Conservation (phyloP, 2,329 filamentous ascomycete species). For the Ophiocordyceps polyrhachis-furcata region DNA sequence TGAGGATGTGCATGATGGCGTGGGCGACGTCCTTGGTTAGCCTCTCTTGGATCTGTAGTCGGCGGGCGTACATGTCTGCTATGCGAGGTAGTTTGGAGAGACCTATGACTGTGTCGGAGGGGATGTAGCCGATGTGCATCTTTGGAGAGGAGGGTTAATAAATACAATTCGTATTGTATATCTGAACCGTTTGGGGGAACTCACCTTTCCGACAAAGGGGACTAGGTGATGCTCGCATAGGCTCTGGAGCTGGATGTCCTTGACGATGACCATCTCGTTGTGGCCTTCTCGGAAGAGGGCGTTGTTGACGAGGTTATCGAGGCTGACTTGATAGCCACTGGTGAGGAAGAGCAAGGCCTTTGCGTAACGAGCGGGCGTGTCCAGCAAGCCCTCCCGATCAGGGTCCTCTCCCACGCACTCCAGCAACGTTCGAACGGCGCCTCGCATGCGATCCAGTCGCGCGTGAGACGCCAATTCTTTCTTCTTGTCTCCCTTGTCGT, state of each 20-base stretch:
- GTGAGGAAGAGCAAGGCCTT: slow-evolving; percentile 94
- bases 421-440: slow-evolving; percentile 45
- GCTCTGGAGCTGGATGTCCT: slow-evolving; percentile 89
- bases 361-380: slow-evolving; percentile 70
- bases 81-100: slow-evolving; percentile 91
- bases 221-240: slow-evolving; percentile 96
- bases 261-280: slow-evolving; percentile 93
- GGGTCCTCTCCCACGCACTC: slow-evolving; percentile 54
- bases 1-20: slow-evolving; percentile 79
- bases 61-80: slow-evolving; percentile 87
- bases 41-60: slow-evolving; percentile 89
- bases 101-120: slow-evolving; percentile 75
- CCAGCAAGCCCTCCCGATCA: slow-evolving; percentile 43
- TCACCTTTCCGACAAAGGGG: slow-evolving; percentile 82
- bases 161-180: too few relatives aligned
- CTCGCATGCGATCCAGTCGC: slow-evolving; percentile 38
- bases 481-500: too few relatives aligned
- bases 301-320: slow-evolving; percentile 76
- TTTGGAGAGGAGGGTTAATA: slow-evolving; percentile 15
- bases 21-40: slow-evolving; percentile 92
- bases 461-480: slow-evolving; percentile 17
- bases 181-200: too few relatives aligned
- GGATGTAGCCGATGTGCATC: slow-evolving; percentile 99
- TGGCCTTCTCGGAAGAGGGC: slow-evolving; percentile 95
- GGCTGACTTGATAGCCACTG: slow-evolving; percentile 90